Conservation (phyloP, 108 stramenopile genomes). For the Nannochloropsis gaditana region DNA sequence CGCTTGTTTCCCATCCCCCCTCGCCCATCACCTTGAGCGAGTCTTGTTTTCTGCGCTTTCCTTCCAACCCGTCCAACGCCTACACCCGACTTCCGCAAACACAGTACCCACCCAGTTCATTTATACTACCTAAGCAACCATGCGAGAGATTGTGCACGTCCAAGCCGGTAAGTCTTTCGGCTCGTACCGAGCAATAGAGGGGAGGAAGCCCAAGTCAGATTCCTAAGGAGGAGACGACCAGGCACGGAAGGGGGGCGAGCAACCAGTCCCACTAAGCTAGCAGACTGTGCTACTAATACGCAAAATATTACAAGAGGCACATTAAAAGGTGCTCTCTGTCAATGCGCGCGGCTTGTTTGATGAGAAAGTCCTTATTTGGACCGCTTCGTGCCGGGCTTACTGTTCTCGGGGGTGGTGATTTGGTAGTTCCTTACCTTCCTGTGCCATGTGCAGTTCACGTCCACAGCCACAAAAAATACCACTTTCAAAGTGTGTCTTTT, state of each 20-base stretch:
- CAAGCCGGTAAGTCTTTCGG: slow-evolving; percentile 81
- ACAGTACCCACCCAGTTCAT: background rate
- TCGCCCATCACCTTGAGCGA: slow-evolving; percentile 4
- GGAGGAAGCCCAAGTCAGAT: background rate
- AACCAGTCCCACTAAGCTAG: slow-evolving; percentile 22
- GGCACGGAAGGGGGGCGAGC: background rate
- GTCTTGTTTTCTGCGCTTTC: slow-evolving; percentile 13
- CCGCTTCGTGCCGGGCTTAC: background rate
- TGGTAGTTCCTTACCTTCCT: background rate
- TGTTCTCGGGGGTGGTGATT: background rate
- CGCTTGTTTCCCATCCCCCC: too few species aligned
- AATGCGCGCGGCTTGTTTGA: background rate
- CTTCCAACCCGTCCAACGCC: background rate
- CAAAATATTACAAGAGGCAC: too few species aligned
- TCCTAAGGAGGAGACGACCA: background rate
- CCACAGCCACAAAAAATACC: background rate
- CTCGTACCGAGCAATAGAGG: background rate
- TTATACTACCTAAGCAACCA: slow-evolving; percentile 46
- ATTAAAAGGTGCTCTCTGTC: background rate
- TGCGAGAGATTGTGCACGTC: slow-evolving; percentile 97
- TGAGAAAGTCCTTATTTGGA: background rate
- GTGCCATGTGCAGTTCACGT: too few species aligned
- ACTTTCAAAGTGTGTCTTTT: background rate
- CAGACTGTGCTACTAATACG: background rate
- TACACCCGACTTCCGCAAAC: background rate